These are phyloP conservation scores for Claviceps citrina DNA, from an alignment of 2,329 filamentous ascomycete species.

Conservation along the genomic window DNA sequence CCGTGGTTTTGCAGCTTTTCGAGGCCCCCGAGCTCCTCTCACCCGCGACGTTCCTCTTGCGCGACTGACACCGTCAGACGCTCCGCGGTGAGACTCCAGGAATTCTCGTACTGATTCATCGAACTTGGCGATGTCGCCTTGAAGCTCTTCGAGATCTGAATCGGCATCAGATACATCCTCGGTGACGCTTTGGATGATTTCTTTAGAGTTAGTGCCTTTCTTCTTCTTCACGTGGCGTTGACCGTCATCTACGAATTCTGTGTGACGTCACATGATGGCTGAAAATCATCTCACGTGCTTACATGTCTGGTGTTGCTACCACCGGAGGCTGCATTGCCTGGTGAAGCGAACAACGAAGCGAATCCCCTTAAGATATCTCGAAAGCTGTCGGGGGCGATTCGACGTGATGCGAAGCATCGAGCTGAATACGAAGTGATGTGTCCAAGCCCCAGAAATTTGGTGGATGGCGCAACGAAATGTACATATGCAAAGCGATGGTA, in stretches of 20 bases:
- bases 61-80: slow-evolving; percentile 9
- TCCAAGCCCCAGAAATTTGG: no score
- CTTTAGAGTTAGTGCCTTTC: slow-evolving; percentile 3
- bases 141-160: slow-evolving; percentile 29
- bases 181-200: slow-evolving; percentile 5
- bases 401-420: background rate
- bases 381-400: background rate
- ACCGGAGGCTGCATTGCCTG: background rate
- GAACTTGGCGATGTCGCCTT: slow-evolving; percentile 27
- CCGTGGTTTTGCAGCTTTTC: slow-evolving; percentile 51
- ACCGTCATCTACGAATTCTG: background rate
- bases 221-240: no score
- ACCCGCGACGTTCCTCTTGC: slow-evolving; percentile 12
- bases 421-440: background rate
- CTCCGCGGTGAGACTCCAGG: slow-evolving; percentile 22
- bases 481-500: no score
- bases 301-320: background rate
- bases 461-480: no score
- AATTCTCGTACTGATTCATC: slow-evolving; percentile 28
- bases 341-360: background rate
- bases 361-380: background rate
- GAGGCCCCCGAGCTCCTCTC: slow-evolving; percentile 28
- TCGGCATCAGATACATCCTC: slow-evolving; percentile 25
- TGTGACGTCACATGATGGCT: background rate
- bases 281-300: background rate